These are phyloP conservation scores for Eremothecium cymbalariae DNA, from an alignment of 1,139 yeast genomes.

Conservation along the genomic window DNA sequence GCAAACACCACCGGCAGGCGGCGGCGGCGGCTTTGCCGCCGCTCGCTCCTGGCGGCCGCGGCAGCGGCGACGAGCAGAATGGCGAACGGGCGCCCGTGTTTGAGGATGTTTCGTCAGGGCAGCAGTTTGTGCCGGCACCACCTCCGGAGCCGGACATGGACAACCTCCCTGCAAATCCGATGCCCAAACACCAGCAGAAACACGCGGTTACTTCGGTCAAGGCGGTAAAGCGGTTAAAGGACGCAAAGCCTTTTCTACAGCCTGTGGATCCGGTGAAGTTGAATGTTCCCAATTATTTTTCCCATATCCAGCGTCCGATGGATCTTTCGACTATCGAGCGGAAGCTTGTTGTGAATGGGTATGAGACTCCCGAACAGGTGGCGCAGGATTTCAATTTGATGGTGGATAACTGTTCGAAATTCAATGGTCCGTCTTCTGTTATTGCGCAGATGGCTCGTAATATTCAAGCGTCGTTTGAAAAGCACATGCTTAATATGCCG, in stretches of 20 bases:
- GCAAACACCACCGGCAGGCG: not conserved
- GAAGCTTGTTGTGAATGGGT: slow-evolving; percentile 62
- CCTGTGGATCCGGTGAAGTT: slow-evolving; percentile 89
- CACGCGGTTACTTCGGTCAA: slow-evolving; percentile 56
- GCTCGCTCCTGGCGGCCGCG: slow-evolving; percentile 1
- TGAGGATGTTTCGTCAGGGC: not conserved
- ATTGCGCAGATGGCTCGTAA: slow-evolving; percentile 88
- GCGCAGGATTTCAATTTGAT: slow-evolving; percentile 76
- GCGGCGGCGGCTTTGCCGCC: slow-evolving; percentile 5
- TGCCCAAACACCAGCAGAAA: slow-evolving; percentile 76
- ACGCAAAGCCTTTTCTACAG: slow-evolving; percentile 78
- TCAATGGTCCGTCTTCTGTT: slow-evolving; percentile 77
- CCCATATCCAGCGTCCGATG: slow-evolving; percentile 83
- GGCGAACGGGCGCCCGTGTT: not conserved
- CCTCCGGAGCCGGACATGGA: slow-evolving; percentile 64
- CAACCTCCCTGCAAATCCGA: slow-evolving; percentile 57
- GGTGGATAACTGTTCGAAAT: slow-evolving; percentile 71
- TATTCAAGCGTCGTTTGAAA: slow-evolving; percentile 85
- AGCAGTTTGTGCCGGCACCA: slow-evolving; percentile 60
- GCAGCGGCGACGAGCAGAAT: slow-evolving; percentile 2
- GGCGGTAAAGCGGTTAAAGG: slow-evolving; percentile 83
- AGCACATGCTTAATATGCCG: slow-evolving; percentile 90
- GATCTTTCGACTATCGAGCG: slow-evolving; percentile 85
- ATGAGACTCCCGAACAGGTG: slow-evolving; percentile 59
- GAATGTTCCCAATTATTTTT: slow-evolving; percentile 85